Evolutionary conservation across 768 basidiomycete species (phyloP).

Genomic region (Lyophyllum decastes): DNA sequence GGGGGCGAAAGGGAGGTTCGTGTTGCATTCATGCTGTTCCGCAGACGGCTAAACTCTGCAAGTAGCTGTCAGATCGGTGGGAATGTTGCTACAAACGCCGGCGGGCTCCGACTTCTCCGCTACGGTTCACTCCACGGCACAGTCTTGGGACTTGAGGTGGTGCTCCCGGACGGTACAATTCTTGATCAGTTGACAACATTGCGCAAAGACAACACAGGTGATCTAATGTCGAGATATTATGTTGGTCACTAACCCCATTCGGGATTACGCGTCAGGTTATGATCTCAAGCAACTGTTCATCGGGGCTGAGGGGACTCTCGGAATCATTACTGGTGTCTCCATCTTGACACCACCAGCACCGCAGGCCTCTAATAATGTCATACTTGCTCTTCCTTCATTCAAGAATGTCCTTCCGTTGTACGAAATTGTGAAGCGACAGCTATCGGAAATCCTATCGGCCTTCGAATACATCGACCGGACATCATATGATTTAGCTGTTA

Average conservation of each 20-base stretch:
- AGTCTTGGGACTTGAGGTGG: conserved; percentile 94
- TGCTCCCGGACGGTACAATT: conserved; percentile 91
- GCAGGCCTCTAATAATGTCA: conserved; percentile 86
- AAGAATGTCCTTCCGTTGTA: conserved; percentile 86
- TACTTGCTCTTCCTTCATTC: conserved; percentile 87
- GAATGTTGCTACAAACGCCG: conserved; percentile 96
- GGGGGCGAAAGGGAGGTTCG: conserved; percentile 93
- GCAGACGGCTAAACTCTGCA: conserved; percentile 1
- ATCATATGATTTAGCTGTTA: conserved; percentile 80
- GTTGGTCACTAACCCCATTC: background rate
- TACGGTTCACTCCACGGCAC: conserved; percentile 96
- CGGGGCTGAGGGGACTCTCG: conserved; percentile 95
- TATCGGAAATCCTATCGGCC: conserved; percentile 95
- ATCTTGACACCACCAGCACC: conserved; percentile 87
- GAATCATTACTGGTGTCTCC: conserved; percentile 92
- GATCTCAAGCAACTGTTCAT: conserved; percentile 99
- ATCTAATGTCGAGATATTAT: background rate
- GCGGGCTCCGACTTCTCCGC: conserved; percentile 90
- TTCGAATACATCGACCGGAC: conserved; percentile 96
- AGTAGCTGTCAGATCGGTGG: conserved; percentile 95
- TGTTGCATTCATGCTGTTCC: background rate
- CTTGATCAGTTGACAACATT: conserved; percentile 87
- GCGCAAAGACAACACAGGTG: conserved; percentile 97
- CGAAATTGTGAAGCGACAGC: conserved; percentile 73
- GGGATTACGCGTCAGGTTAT: conserved; percentile 61